Evolutionary conservation across 352 stramenopile genomes (phyloP).

Genomic region (Blastocystis sp.): DNA sequence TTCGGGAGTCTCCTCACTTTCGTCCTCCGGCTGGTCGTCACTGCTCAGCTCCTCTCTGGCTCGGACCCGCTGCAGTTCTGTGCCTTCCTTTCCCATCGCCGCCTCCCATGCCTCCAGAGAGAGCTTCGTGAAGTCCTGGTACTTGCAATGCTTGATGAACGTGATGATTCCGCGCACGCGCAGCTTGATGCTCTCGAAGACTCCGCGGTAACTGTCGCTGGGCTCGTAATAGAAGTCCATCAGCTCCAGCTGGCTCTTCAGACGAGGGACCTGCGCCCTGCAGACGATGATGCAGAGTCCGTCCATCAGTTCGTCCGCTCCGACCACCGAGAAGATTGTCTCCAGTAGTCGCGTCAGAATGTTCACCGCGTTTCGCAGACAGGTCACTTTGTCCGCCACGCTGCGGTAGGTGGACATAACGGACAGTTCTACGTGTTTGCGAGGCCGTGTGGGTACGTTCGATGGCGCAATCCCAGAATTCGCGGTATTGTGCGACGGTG

Average conservation of each 20-base stretch:
- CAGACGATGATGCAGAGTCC: slow-evolving; percentile 23
- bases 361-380: slow-evolving; percentile 37
- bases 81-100: neutral
- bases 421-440: neutral
- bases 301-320: slow-evolving; percentile 48
- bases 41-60: slow-evolving; percentile 6
- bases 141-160: slow-evolving; percentile 28
- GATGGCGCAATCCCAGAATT: slow-evolving; percentile 47
- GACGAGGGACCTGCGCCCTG: neutral
- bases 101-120: neutral
- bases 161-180: slow-evolving; percentile 37
- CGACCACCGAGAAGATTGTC: slow-evolving; percentile 25
- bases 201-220: neutral
- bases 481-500: slow-evolving; percentile 29
- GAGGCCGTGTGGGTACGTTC: neutral
- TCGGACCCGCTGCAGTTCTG: neutral
- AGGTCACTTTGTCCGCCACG: slow-evolving; percentile 40
- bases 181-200: slow-evolving; percentile 49
- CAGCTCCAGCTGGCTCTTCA: slow-evolving; percentile 30
- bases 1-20: too few species aligned
- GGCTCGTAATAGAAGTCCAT: slow-evolving; percentile 50
- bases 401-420: slow-evolving; percentile 31
- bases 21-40: slow-evolving; percentile 5
- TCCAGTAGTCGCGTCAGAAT: slow-evolving; percentile 41
- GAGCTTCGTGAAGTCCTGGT: neutral